Percentiles rank a stretch among this genome's conserved stretches.
phyloP scores from a whole-genome alignment of 768 basidiomycete genomes.

The Serendipita sp. region DNA sequence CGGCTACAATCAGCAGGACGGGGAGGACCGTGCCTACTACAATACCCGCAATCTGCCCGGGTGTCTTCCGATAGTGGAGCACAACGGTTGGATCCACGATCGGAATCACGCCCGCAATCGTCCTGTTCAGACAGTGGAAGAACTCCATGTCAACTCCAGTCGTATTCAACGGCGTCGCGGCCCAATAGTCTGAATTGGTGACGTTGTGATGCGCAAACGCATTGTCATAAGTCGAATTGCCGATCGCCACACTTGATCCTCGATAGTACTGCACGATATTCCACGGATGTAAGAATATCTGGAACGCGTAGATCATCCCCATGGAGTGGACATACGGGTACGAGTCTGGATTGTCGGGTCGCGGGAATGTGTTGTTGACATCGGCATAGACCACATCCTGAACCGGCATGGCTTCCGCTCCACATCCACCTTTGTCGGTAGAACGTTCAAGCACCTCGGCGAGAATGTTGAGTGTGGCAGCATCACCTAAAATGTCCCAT shows the following conservation, averaged over 20 bases:
- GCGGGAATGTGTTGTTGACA: not conserved
- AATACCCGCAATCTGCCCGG: slow-evolving; percentile 1
- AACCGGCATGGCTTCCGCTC: not conserved
- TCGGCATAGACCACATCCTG: not conserved
- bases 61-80: not conserved
- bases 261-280: slow-evolving; percentile 2
- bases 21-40: not conserved
- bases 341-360: not conserved
- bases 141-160: not conserved
- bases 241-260: not conserved
- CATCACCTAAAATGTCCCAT: not conserved
- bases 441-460: not conserved
- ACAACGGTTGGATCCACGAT: not conserved
- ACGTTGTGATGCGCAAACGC: not conserved
- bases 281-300: not conserved
- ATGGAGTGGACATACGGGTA: not conserved
- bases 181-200: not conserved
- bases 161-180: not conserved
- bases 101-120: not conserved
- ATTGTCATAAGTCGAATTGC: not conserved
- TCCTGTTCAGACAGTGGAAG: not conserved
- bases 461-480: not conserved
- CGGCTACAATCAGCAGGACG: not conserved
- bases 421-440: not conserved
- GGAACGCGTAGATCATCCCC: not conserved